phyloP scores from a whole-genome alignment of 768 basidiomycete species.

The Butyriboletus loyo region DNA sequence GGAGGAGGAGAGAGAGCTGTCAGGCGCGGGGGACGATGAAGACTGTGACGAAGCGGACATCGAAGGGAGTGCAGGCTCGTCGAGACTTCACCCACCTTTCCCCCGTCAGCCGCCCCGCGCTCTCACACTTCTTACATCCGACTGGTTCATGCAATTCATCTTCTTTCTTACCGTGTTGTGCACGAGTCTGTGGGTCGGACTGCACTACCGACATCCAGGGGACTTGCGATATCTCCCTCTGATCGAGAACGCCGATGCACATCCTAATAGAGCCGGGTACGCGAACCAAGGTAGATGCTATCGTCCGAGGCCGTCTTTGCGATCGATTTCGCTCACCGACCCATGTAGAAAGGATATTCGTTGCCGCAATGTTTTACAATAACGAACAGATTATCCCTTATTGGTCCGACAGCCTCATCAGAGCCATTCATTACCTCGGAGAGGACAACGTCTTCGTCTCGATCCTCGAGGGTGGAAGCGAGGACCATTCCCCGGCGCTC shows the following conservation, averaged over 20 bases:
- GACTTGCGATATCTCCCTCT: conserved; percentile 14
- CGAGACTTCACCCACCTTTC: neutral
- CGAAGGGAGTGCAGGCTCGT: neutral
- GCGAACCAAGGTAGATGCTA: conserved; percentile 11
- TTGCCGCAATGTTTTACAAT: conserved; percentile 38
- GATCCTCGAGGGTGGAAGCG: conserved; percentile 38
- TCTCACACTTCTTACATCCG: neutral
- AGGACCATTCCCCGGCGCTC: conserved; percentile 9
- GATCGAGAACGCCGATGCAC: conserved; percentile 12
- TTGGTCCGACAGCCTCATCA: conserved; percentile 36
- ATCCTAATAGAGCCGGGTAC: conserved; percentile 15
- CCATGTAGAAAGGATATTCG: conserved; percentile 15
- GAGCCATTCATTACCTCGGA: conserved; percentile 39
- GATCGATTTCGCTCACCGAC: neutral
- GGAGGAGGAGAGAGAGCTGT: neutral
- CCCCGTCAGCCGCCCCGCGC: neutral
- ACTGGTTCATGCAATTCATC: neutral
- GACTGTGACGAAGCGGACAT: neutral
- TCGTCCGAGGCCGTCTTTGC: no score
- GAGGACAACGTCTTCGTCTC: conserved; percentile 42
- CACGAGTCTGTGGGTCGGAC: neutral
- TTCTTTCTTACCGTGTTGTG: conserved; percentile 6
- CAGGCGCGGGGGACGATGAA: neutral
- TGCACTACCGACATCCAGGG: neutral
- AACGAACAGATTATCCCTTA: conserved; percentile 38